Percentiles rank a stretch among this genome's conserved stretches.
phyloP scores from a whole-genome alignment of 164 flowering plant genomes.

The Magnolia officinalis region DNA sequence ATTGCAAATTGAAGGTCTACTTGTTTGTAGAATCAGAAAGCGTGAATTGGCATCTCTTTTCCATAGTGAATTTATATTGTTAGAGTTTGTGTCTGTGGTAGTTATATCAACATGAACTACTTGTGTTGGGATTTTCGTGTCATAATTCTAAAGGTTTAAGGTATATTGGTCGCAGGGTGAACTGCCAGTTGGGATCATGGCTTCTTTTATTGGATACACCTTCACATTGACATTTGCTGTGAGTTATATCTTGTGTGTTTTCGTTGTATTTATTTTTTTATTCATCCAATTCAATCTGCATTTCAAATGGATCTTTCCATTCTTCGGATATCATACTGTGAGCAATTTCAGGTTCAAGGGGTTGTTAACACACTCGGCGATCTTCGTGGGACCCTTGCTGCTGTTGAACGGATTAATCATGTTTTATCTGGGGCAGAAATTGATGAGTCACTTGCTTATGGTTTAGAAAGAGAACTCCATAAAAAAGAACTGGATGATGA shows the following conservation, averaged over 20 bases:
- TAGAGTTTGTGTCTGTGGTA: constrained; percentile 1
- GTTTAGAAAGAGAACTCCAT: constrained; percentile 72
- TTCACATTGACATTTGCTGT: constrained; percentile 97
- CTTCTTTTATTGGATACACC: constrained; percentile 94
- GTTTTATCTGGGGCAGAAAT: constrained; percentile 67
- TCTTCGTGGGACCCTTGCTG: constrained; percentile 88
- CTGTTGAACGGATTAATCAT: constrained; percentile 84
- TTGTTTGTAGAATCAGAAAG: neutral
- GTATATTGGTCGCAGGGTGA: constrained; percentile 63
- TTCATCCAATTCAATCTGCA: constrained; percentile 1
- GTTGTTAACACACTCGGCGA: constrained; percentile 92
- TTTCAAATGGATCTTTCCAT: constrained; percentile 3
- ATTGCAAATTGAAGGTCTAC: neutral
- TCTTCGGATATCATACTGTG: neutral
- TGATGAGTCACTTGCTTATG: constrained; percentile 86
- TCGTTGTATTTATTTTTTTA: neutral
- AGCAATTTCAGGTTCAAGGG: constrained; percentile 81
- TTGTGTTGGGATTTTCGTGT: neutral
- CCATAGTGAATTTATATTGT: neutral
- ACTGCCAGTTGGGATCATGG: constrained; percentile 81
- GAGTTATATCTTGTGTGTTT: constrained; percentile 31
- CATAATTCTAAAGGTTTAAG: neutral
- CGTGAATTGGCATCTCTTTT: neutral
- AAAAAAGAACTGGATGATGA: constrained; percentile 38
- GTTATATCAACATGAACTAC: neutral